These are phyloP conservation scores for Tulasnella sp. DNA, from an alignment of 768 basidiomycete genomes.

Conservation along the genomic window DNA sequence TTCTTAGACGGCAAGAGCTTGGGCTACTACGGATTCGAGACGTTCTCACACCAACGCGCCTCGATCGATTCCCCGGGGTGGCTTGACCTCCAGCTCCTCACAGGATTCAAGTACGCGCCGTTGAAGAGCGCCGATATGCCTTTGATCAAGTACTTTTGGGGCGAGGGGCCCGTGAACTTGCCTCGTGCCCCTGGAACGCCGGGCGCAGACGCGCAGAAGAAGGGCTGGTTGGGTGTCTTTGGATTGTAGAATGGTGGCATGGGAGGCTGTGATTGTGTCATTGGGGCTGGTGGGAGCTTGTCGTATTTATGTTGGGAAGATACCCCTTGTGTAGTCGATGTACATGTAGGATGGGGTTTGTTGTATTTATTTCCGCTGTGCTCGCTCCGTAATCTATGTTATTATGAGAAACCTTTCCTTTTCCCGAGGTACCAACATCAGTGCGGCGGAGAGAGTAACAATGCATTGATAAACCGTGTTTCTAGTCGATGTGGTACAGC, in stretches of 20 bases:
- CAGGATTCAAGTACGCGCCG: slow-evolving; percentile 60
- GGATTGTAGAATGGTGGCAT: neutral
- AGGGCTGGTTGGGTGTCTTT: neutral
- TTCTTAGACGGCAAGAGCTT: slow-evolving; percentile 52
- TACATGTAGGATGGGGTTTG: too few species aligned
- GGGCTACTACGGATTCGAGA: slow-evolving; percentile 53
- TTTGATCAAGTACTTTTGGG: slow-evolving; percentile 10
- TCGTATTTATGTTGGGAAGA: neutral
- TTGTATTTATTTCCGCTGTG: neutral
- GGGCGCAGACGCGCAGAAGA: neutral
- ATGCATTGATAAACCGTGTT: neutral
- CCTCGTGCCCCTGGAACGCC: neutral
- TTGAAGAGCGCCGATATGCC: slow-evolving; percentile 40
- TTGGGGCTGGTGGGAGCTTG: neutral
- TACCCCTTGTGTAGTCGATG: neutral
- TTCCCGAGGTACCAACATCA: too few species aligned
- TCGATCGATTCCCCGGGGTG: slow-evolving; percentile 38
- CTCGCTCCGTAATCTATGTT: too few species aligned
- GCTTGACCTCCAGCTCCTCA: slow-evolving; percentile 44
- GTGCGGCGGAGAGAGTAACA: neutral
- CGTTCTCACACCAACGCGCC: slow-evolving; percentile 47
- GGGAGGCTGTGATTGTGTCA: neutral
- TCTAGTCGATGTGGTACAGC: neutral
- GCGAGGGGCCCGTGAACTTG: slow-evolving; percentile 3
- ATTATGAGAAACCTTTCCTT: too few species aligned